phyloP scores from a whole-genome alignment of 2,329 filamentous ascomycete species.

The Grosmannia clavigera region DNA sequence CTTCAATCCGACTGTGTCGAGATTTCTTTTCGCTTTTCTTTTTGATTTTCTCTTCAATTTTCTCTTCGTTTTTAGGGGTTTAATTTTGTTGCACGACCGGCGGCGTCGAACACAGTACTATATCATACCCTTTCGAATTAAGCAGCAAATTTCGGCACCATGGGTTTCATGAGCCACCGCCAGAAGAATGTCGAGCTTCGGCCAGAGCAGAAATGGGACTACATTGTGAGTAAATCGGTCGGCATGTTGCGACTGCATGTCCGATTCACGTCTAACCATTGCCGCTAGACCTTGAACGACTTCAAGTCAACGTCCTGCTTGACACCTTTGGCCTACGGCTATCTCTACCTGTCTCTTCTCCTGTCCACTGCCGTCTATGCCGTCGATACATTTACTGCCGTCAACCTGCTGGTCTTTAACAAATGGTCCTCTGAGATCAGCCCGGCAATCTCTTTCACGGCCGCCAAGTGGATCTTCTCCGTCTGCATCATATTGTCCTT shows the following conservation, averaged over 20 bases:
- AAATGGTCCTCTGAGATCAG: constrained; percentile 77
- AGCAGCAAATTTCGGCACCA: constrained; percentile 18
- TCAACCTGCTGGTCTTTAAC: constrained; percentile 82
- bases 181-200: constrained; percentile 52
- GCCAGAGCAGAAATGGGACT: constrained; percentile 89
- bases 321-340: constrained; percentile 67
- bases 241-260: neutral
- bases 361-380: constrained; percentile 75
- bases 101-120: neutral
- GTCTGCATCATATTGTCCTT: constrained; percentile 86
- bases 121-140: neutral
- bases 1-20: neutral
- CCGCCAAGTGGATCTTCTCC: constrained; percentile 92
- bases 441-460: constrained; percentile 63
- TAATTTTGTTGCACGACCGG: neutral
- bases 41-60: neutral
- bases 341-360: constrained; percentile 68
- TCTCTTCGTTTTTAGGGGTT: too few relatives aligned
- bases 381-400: constrained; percentile 84
- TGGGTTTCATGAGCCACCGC: constrained; percentile 54
- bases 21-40: neutral
- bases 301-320: constrained; percentile 76
- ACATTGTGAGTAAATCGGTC: constrained; percentile 50
- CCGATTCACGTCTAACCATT: neutral
- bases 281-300: constrained; percentile 43